A percentile compares a stretch with the other conserved stretches of the same genome.
Evolutionary conservation across 2,329 filamentous ascomycete genomes (phyloP).

Genomic region (Didymella pomorum): DNA sequence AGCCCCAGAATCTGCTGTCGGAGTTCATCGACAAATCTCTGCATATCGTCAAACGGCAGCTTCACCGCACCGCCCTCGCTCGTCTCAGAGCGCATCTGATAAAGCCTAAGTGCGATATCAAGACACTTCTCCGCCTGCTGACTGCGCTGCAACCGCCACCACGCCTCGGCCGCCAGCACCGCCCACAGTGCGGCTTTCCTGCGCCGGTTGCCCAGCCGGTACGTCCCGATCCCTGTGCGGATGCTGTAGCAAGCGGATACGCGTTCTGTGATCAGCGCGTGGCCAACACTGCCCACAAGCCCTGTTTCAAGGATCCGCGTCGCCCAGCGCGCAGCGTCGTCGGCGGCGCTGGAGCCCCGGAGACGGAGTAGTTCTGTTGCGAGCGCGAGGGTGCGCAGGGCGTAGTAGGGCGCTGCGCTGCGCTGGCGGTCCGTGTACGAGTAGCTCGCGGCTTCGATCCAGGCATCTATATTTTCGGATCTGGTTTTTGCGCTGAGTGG

Average conservation of each 20-base stretch:
- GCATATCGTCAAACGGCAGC: slow-evolving; percentile 62
- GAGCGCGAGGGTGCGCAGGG: slow-evolving; percentile 78
- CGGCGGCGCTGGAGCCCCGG: slow-evolving; percentile 79
- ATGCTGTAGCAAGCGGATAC: slow-evolving; percentile 84
- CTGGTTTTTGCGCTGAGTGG: slow-evolving; percentile 77
- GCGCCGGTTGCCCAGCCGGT: slow-evolving; percentile 73
- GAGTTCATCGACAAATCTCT: slow-evolving; percentile 71
- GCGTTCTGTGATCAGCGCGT: slow-evolving; percentile 85
- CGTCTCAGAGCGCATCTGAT: slow-evolving; percentile 52
- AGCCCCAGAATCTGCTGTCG: slow-evolving; percentile 66
- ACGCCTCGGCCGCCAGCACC: slow-evolving; percentile 81
- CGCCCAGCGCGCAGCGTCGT: slow-evolving; percentile 88
- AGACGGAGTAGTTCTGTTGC: slow-evolving; percentile 83
- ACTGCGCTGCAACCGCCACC: slow-evolving; percentile 79
- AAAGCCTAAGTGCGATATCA: slow-evolving; percentile 69
- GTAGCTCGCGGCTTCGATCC: slow-evolving; percentile 90
- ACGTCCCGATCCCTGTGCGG: slow-evolving; percentile 71
- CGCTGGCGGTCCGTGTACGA: slow-evolving; percentile 80
- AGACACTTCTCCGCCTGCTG: slow-evolving; percentile 81
- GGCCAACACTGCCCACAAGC: slow-evolving; percentile 76
- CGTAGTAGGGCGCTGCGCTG: slow-evolving; percentile 80
- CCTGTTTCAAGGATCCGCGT: slow-evolving; percentile 76
- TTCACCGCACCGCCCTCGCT: slow-evolving; percentile 18
- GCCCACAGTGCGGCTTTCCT: slow-evolving; percentile 93
- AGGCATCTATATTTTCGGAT: slow-evolving; percentile 81